These are phyloP conservation scores for Lachnellula suecica DNA, from an alignment of 2,329 filamentous ascomycete genomes.

Conservation along the genomic window DNA sequence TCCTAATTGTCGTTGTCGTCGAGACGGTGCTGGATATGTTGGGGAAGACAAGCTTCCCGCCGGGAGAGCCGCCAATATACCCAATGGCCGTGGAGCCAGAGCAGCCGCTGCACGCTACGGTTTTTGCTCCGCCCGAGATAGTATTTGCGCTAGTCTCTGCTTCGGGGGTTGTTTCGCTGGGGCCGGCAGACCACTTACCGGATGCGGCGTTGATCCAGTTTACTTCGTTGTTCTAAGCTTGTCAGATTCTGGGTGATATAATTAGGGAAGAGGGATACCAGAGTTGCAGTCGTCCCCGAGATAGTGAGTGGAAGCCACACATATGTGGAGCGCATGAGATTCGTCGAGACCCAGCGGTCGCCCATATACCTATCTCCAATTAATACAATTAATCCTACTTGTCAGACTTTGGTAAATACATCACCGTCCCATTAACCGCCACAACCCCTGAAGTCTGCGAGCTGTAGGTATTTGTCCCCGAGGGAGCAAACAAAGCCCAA, in stretches of 20 bases:
- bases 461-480: slow-evolving; percentile 54
- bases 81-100: slow-evolving; percentile 50
- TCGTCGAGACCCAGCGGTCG: slow-evolving; percentile 62
- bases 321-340: slow-evolving; percentile 61
- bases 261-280: slow-evolving; percentile 32
- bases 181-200: slow-evolving; percentile 42
- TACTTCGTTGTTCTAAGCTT: slow-evolving; percentile 43
- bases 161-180: slow-evolving; percentile 48
- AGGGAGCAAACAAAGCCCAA: slow-evolving; percentile 58
- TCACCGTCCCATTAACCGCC: slow-evolving; percentile 35
- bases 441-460: slow-evolving; percentile 63
- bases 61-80: slow-evolving; percentile 50
- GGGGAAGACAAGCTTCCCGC: slow-evolving; percentile 47
- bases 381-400: not conserved
- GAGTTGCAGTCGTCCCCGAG: slow-evolving; percentile 48
- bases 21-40: slow-evolving; percentile 43
- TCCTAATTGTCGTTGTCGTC: slow-evolving; percentile 49
- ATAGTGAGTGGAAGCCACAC: slow-evolving; percentile 62
- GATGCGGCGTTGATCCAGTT: slow-evolving; percentile 51
- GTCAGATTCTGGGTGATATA: not conserved
- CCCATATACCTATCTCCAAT: slow-evolving; percentile 57
- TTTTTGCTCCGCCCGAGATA: slow-evolving; percentile 44
- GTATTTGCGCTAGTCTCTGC: slow-evolving; percentile 44
- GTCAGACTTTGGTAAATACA: slow-evolving; percentile 18
- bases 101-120: slow-evolving; percentile 50